A percentile compares a stretch with the other conserved stretches of the same genome.
Evolutionary conservation across 1,139 yeast species (phyloP).

Genomic region (Nadsonia starkeyi-henricii): DNA sequence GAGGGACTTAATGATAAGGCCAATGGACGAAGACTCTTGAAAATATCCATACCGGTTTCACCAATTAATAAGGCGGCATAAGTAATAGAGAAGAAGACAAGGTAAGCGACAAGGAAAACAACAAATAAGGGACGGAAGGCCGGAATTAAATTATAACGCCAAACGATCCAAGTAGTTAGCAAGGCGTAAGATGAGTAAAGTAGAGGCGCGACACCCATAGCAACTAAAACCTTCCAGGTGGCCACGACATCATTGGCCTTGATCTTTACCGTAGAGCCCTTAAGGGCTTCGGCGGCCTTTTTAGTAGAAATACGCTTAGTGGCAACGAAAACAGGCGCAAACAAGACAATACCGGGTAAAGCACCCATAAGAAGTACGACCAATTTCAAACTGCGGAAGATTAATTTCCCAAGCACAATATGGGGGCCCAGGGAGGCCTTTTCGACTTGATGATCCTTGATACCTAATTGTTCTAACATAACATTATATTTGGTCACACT

Average conservation of each 20-base stretch:
- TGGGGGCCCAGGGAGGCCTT: constrained; percentile 39
- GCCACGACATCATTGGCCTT: constrained; percentile 88
- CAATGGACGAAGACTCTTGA: constrained; percentile 71
- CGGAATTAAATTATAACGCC: constrained; percentile 6
- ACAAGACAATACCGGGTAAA: constrained; percentile 72
- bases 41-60: constrained; percentile 81
- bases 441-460: constrained; percentile 87
- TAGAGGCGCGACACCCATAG: constrained; percentile 80
- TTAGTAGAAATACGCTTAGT: constrained; percentile 55
- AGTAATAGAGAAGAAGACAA: constrained; percentile 55
- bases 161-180: constrained; percentile 33
- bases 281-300: constrained; percentile 69
- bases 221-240: constrained; percentile 87
- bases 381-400: constrained; percentile 42
- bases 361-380: constrained; percentile 44
- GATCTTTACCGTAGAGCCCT: constrained; percentile 80
- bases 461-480: constrained; percentile 48
- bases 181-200: constrained; percentile 69
- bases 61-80: constrained; percentile 83
- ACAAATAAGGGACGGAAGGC: constrained; percentile 13
- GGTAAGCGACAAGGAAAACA: constrained; percentile 37
- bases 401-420: constrained; percentile 33
- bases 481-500: constrained; percentile 58
- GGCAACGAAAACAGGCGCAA: constrained; percentile 77
- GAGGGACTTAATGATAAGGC: constrained; percentile 47